Conservation (phyloP, 371 early-diverging fungal species). For the Basidiobolus heterosporus region DNA sequence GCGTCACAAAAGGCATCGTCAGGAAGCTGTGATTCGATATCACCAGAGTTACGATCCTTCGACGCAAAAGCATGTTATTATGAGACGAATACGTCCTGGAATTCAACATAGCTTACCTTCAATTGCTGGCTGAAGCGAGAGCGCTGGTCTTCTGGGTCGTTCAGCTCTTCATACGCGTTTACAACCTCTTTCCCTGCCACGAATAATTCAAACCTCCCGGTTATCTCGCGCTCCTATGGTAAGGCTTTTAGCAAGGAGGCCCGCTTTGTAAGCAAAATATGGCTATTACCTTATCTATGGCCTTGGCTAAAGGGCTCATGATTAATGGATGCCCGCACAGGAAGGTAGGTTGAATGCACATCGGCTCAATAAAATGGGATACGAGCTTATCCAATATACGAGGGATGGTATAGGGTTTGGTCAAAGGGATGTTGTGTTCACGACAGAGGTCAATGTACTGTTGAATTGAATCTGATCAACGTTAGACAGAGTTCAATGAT, state of each 20-base stretch:
- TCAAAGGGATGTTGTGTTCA: constrained; percentile 85
- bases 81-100: too few relatives aligned
- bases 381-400: constrained; percentile 94
- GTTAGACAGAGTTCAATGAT: constrained; percentile 47
- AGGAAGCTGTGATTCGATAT: constrained; percentile 97
- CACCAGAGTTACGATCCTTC: constrained; percentile 92
- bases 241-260: background rate
- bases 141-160: constrained; percentile 96
- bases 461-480: constrained; percentile 34
- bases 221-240: background rate
- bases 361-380: constrained; percentile 91
- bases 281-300: background rate
- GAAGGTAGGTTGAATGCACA: constrained; percentile 94
- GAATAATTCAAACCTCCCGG: constrained; percentile 98
- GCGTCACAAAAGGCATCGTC: constrained; percentile 97
- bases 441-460: constrained; percentile 84
- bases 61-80: constrained; percentile 11
- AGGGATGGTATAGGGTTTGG: constrained; percentile 86
- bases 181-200: constrained; percentile 97
- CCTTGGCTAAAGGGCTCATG: constrained; percentile 98
- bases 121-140: constrained; percentile 94
- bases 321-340: constrained; percentile 95
- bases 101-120: background rate
- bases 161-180: constrained; percentile 98
- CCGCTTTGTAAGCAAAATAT: background rate